These are phyloP conservation scores for Claviceps paspali DNA, from an alignment of 2,329 filamentous ascomycete species.

Conservation along the genomic window DNA sequence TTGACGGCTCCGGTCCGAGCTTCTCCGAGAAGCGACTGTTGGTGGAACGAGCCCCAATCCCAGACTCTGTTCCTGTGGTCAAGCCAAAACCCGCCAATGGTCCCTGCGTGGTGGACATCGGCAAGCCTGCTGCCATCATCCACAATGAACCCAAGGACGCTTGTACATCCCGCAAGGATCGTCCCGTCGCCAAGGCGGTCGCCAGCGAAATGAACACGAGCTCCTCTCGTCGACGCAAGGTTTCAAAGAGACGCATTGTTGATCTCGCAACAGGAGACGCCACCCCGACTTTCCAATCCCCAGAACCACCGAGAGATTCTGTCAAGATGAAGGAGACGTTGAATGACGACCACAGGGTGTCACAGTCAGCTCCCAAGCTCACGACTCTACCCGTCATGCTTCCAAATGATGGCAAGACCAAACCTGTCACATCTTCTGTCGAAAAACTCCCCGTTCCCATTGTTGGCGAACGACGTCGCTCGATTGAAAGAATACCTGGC, in stretches of 20 bases:
- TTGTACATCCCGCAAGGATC: conserved; percentile 43
- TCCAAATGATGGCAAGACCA: conserved; percentile 19
- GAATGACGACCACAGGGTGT: conserved; percentile 29
- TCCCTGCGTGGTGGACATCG: conserved; percentile 47
- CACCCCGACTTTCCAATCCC: conserved; percentile 12
- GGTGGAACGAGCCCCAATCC: conserved; percentile 64
- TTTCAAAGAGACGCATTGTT: conserved; percentile 48
- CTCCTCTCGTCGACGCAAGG: conserved; percentile 44
- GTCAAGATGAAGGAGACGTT: conserved; percentile 10
- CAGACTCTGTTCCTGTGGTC: conserved; percentile 61
- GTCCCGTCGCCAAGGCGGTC: conserved; percentile 34
- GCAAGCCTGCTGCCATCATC: conserved; percentile 48
- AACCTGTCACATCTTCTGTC: background rate
- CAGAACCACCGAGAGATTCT: conserved; percentile 11
- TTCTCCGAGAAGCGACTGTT: conserved; percentile 75
- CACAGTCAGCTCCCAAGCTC: conserved; percentile 24
- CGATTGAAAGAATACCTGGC: no score
- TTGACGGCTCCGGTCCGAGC: conserved; percentile 72
- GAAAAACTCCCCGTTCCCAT: no score
- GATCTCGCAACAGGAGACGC: conserved; percentile 43
- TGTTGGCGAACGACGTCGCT: no score
- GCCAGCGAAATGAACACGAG: conserved; percentile 43
- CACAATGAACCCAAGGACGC: conserved; percentile 35
- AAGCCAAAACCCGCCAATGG: conserved; percentile 51
- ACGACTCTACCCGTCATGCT: conserved; percentile 16